These are phyloP conservation scores for Fusarium oligoseptatum DNA, from an alignment of 2,329 filamentous ascomycete species.

Conservation along the genomic window DNA sequence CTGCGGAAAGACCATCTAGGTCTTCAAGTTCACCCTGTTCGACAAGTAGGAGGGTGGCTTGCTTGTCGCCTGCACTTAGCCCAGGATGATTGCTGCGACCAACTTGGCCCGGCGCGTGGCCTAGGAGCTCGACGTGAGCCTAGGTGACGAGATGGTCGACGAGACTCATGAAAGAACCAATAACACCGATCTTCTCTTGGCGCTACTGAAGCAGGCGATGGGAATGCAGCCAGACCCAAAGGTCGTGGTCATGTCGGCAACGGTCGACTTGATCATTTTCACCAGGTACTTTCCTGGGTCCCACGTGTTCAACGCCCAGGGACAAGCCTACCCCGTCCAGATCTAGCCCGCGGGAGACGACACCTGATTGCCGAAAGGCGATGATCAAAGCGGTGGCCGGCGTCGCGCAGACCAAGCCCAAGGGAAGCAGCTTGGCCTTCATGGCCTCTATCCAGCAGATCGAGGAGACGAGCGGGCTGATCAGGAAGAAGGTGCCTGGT, in stretches of 20 bases:
- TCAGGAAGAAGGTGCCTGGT: conserved; percentile 68
- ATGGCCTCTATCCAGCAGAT: conserved; percentile 97
- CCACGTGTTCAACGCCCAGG: not conserved
- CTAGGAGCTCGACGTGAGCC: conserved; percentile 85
- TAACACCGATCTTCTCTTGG: conserved; percentile 16
- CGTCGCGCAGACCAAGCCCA: conserved; percentile 90
- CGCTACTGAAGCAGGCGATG: conserved; percentile 10
- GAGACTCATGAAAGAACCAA: conserved; percentile 31
- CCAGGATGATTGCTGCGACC: conserved; percentile 90
- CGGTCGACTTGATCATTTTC: conserved; percentile 17
- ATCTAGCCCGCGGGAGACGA: not conserved
- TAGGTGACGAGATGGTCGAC: conserved; percentile 75
- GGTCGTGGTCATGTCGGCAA: conserved; percentile 31
- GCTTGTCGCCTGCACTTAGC: conserved; percentile 63
- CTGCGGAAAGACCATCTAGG: conserved; percentile 37
- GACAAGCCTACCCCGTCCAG: conserved; percentile 1
- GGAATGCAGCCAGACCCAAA: conserved; percentile 2
- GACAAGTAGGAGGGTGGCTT: conserved; percentile 13
- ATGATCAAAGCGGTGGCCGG: conserved; percentile 58
- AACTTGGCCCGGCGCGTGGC: conserved; percentile 88
- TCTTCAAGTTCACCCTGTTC: conserved; percentile 25
- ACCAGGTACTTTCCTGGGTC: conserved; percentile 16
- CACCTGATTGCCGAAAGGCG: not conserved
- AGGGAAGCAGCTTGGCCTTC: conserved; percentile 93
- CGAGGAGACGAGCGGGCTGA: conserved; percentile 89